A percentile compares a stretch with the other conserved stretches of the same genome.
Conservation (phyloP, 2,329 filamentous ascomycete genomes). For the Penicillium vulpinum region DNA sequence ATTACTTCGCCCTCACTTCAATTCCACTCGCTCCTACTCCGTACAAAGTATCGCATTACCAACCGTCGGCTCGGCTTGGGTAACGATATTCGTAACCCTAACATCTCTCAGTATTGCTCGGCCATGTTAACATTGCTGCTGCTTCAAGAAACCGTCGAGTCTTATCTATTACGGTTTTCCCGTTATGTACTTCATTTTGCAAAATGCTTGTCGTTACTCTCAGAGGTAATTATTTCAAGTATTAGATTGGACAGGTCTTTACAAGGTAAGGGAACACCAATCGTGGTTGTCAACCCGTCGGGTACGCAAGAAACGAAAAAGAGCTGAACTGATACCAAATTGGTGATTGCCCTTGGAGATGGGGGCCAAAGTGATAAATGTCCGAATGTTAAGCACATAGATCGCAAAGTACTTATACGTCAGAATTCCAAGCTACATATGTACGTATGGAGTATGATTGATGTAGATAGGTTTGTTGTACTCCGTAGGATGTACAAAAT, state of each 20-base stretch:
- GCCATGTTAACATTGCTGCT: neutral
- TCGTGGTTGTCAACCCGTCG: neutral
- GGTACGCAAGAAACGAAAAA: neutral
- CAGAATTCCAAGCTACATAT: neutral
- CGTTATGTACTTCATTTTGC: neutral
- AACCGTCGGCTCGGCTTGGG: neutral
- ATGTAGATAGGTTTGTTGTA: neutral
- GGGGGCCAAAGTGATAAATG: neutral
- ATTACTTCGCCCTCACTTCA: conserved; percentile 12
- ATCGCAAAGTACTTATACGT: neutral
- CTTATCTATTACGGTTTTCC: neutral
- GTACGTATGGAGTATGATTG: too few species aligned
- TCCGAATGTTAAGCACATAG: neutral
- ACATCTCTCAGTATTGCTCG: neutral
- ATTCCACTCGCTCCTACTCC: conserved; percentile 24
- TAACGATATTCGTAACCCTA: too few species aligned
- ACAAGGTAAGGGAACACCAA: neutral
- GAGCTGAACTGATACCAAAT: neutral
- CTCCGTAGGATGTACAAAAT: neutral
- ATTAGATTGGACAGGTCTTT: neutral
- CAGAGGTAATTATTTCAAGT: neutral
- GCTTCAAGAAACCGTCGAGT: neutral
- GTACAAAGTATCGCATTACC: conserved; percentile 5
- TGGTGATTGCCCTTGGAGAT: neutral
- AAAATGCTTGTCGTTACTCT: neutral